Evolutionary conservation across 1,284 basidiomycete genomes (phyloP), one percentile per base, ranked within the genome.

Genomic region (Cutaneotrichosporon sp.): DNA sequence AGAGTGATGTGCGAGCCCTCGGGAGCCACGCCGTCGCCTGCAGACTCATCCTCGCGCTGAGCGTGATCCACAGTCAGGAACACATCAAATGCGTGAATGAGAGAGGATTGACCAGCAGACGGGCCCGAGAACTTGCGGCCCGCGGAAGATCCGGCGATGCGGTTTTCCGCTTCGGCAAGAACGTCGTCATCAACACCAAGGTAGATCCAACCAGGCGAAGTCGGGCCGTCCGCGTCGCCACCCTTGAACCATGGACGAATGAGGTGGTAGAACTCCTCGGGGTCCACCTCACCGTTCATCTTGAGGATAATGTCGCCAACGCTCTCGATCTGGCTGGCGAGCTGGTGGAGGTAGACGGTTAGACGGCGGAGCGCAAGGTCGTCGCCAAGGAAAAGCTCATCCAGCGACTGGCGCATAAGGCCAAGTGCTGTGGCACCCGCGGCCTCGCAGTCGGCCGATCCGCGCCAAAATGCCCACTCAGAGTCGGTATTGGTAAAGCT

Each of bases 201-300:
- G 64, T 90, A 96, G 8, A 81, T 66, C 92, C 93, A 98, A 43
- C 80, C 81, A 13, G 81, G 74, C 35, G 77, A 82, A 52, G 79
- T 68, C 10, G 77, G 76, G 4, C 79, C 73, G 59, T 83, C 82
- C 1, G 85, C 84, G 68, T 92, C 88, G 30, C 83, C 83, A 4
- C 92, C 93, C 21, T 84, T 80, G 77, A 97, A 90, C 92, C 93
- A 97, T 0, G 92, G 93, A 13, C 93, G 80, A 56, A 97, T 84
- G 35, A 82, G 77, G 71, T 86, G 81, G 73, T 91, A 97, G 65
- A 96, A 97, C 30, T 84, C 77, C 8, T 81, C 78, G 0, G 91
- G 90, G 58, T 86, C 82, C 69, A 90, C 90, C 7, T 83, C 84
- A 8, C 83, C 79, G 54, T 84, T 81, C 35, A 96, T 82, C 43